A percentile compares a stretch with the other conserved stretches of the same genome.
phyloP scores from a whole-genome alignment of 345 rosid genomes.

The Ailanthus altissimus region DNA sequence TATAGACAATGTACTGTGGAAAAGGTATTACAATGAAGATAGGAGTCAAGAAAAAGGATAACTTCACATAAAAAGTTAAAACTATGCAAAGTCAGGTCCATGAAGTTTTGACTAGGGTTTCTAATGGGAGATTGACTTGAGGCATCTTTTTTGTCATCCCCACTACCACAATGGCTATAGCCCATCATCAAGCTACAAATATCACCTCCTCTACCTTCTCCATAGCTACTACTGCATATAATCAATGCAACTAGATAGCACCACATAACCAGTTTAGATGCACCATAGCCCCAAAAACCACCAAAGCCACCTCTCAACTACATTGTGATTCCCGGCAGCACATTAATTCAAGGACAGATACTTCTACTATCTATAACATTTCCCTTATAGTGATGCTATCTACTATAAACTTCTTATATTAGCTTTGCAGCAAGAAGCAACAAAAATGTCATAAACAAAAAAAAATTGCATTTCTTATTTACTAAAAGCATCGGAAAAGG shows the following conservation, averaged over 20 bases:
- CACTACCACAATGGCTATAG: neutral
- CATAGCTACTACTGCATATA: neutral
- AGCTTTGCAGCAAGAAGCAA: slow-evolving; percentile 5
- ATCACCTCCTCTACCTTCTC: neutral
- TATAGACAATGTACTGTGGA: neutral
- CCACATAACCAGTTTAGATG: neutral
- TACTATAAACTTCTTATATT: neutral
- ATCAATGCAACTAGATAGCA: neutral
- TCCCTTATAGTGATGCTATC: neutral
- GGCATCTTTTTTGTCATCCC: neutral
- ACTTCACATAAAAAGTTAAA: neutral
- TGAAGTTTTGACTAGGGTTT: neutral
- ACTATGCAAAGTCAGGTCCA: neutral
- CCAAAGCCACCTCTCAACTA: neutral
- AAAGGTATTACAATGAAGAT: neutral
- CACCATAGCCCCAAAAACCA: neutral
- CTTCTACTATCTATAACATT: neutral
- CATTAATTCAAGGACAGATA: neutral
- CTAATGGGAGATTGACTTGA: neutral
- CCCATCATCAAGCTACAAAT: neutral
- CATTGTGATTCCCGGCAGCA: neutral
- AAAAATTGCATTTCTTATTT: neutral
- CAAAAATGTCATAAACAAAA: neutral
- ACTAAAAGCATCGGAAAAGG: neutral
- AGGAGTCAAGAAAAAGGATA: neutral